These are phyloP conservation scores for Chrysanthemum seticuspe DNA, from an alignment of 129 eudicot genomes.

Conservation along the genomic window DNA sequence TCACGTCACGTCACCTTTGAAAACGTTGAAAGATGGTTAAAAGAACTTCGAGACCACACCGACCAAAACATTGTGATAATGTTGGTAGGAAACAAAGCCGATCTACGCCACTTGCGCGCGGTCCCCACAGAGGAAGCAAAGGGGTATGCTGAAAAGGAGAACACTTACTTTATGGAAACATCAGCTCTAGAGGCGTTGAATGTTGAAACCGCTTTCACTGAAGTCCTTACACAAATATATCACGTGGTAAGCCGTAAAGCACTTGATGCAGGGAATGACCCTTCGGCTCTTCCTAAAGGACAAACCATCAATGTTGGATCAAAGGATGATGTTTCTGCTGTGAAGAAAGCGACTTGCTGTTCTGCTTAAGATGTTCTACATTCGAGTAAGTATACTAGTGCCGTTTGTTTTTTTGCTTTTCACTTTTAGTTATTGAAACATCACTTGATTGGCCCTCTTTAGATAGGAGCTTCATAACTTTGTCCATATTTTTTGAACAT, in stretches of 20 bases:
- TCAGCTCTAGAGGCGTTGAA: slow-evolving; percentile 77
- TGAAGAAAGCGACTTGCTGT: slow-evolving; percentile 61
- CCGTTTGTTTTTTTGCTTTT: background rate
- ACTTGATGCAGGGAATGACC: slow-evolving; percentile 58
- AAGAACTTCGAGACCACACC: slow-evolving; percentile 76
- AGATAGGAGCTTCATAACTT: no score
- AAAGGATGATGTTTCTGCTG: slow-evolving; percentile 70
- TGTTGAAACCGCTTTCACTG: slow-evolving; percentile 73
- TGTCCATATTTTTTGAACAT: no score
- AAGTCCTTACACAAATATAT: slow-evolving; percentile 64
- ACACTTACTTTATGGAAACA: slow-evolving; percentile 70
- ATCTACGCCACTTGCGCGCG: slow-evolving; percentile 73
- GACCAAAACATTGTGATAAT: slow-evolving; percentile 73
- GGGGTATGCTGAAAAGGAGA: slow-evolving; percentile 72
- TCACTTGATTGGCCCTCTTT: no score
- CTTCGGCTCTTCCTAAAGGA: slow-evolving; percentile 61
- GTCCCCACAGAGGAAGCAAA: slow-evolving; percentile 74
- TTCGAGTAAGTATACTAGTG: background rate
- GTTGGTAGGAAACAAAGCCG: slow-evolving; percentile 81
- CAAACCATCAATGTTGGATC: slow-evolving; percentile 59
- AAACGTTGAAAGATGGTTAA: slow-evolving; percentile 76
- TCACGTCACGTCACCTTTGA: slow-evolving; percentile 77
- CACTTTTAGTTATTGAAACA: no score
- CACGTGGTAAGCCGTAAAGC: slow-evolving; percentile 73
- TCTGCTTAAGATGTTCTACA: slow-evolving; percentile 35